Evolutionary conservation across 176 grass and related monocot species (phyloP).

Genomic region (Oryza meridionalis): DNA sequence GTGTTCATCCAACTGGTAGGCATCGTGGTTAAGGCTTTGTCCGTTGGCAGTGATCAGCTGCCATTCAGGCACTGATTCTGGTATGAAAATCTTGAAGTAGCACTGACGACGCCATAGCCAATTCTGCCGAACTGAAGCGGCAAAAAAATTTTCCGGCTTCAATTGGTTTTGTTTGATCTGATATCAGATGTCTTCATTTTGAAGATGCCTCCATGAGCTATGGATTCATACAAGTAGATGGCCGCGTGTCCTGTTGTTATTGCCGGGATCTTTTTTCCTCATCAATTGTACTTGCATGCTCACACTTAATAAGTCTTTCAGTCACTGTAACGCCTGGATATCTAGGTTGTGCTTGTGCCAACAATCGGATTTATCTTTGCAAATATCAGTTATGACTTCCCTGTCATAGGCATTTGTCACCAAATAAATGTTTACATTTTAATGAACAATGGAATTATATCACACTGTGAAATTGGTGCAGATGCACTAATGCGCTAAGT

Average conservation of each 20-base stretch:
- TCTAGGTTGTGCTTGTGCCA: slow-evolving; percentile 34
- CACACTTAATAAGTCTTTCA: slow-evolving; percentile 1
- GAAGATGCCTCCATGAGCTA: not conserved
- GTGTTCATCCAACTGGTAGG: slow-evolving; percentile 10
- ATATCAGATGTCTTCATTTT: not conserved
- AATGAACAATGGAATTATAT: slow-evolving; percentile 7
- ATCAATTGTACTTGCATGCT: slow-evolving; percentile 13
- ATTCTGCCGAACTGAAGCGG: slow-evolving; percentile 8
- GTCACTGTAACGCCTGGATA: not conserved
- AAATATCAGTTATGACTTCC: not conserved
- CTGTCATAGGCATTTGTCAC: not conserved
- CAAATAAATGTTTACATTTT: not conserved
- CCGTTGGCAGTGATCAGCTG: not conserved
- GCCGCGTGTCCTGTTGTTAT: slow-evolving; percentile 7
- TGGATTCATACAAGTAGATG: slow-evolving; percentile 5
- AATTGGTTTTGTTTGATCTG: not conserved
- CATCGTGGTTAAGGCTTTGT: not conserved
- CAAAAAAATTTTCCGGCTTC: not conserved
- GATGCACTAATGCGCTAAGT: not conserved
- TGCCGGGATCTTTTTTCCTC: slow-evolving; percentile 29
- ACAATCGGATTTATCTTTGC: slow-evolving; percentile 7
- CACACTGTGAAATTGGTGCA: not conserved
- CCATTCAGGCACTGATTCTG: slow-evolving; percentile 2
- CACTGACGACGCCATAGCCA: not conserved
- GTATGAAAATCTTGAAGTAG: not conserved